Evolutionary conservation across 345 rosid genomes (phyloP), one percentile per base, ranked within the genome.

Genomic region (Syzygium oleosum): DNA sequence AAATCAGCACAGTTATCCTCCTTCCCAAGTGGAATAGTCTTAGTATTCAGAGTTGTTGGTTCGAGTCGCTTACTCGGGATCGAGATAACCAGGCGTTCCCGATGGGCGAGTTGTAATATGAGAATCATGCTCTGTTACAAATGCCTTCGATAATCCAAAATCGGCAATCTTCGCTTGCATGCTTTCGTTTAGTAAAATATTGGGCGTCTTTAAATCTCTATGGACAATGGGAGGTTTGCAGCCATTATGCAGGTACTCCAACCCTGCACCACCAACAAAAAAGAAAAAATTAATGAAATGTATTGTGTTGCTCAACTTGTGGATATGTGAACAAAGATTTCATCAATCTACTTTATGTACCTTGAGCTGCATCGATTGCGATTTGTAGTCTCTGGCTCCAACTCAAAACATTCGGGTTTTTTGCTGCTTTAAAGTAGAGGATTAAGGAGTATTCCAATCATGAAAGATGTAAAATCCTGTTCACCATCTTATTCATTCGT

Each of bases 351-450:
- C 43, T 29, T 7, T 14, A 1, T 51, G n/a, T n/a, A 89, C 95
- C 95, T 90, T 89, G 90, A 9, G 92, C 93, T 27, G 92, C 90
- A 84, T 92, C 92, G 25, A 92, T 85, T 21, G 94, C 93, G 51
- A 92, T 89, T n/a, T 89, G 90, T 41, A 91, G 92, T 65, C 92
- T 90, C 23, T 86, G 88, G 38, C n/a, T 77, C 90, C 90, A 88
- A 51, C 84, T 86, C 68, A 86, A 38, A 41, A 80, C 84, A 55
- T 80, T 52, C 1, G 12, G 7, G 38, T 11, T 56, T 25, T 86
- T 2, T 34, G 46, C 90, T 88, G 56, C 51, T 41, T 9, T 25
- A 22, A n/a, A 56, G 22, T 31, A 29, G 78, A 84, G 53, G 16
- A 84, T 15, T 14, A 29, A 27, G 27, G 25, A 54, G 29, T 15